These are phyloP conservation scores for Aristolochia fimbriata DNA, from an alignment of 164 flowering plant genomes.

Conservation along the genomic window DNA sequence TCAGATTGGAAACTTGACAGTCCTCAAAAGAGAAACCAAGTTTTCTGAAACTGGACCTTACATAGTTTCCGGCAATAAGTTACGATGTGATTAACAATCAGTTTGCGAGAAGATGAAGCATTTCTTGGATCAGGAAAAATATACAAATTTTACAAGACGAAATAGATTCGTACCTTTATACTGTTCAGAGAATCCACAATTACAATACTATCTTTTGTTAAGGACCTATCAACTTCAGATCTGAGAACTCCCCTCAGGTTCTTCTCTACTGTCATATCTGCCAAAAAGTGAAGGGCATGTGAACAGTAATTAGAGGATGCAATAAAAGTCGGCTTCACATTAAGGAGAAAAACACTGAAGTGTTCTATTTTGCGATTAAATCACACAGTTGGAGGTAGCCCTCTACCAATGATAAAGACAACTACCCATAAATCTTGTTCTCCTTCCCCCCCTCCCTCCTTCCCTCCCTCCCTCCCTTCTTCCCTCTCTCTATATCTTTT, in stretches of 20 bases:
- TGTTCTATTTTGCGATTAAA: background rate
- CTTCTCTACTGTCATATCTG: conserved; percentile 68
- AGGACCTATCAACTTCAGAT: conserved; percentile 84
- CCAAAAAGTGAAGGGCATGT: conserved; percentile 6
- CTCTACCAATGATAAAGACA: background rate
- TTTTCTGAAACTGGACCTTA: no score
- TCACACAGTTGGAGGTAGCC: background rate
- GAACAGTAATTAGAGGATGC: background rate
- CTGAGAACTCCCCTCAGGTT: conserved; percentile 76
- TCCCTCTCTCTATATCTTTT: no score
- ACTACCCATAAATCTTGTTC: background rate
- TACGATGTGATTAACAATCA: no score
- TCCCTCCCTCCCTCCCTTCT: no score
- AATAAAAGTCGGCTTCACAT: background rate
- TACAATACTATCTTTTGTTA: conserved; percentile 49
- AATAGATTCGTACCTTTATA: conserved; percentile 38
- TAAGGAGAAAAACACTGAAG: background rate
- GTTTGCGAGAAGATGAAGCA: no score
- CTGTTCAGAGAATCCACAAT: conserved; percentile 90
- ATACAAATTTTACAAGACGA: no score
- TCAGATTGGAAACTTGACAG: no score
- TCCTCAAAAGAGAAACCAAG: no score
- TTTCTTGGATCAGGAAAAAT: no score
- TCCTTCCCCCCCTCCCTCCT: background rate
- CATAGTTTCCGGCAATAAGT: no score